These are phyloP conservation scores for Didymella keratinophila DNA, from an alignment of 2,329 filamentous ascomycete species.

Conservation along the genomic window DNA sequence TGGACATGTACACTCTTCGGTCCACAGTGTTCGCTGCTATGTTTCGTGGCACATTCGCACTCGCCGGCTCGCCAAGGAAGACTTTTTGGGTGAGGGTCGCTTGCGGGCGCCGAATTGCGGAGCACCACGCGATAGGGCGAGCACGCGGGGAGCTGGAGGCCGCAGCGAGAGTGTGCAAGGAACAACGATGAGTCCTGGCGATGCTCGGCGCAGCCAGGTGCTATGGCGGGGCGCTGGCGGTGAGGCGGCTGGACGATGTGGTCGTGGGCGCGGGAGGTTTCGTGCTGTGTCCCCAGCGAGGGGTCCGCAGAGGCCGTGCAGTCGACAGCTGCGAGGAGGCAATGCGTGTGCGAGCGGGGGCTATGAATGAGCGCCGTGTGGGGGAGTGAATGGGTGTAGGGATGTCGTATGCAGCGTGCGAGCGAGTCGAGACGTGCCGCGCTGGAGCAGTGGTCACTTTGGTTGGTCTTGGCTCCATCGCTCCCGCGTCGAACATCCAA, in stretches of 20 bases:
- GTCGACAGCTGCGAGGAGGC: neutral
- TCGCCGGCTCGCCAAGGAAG: slow-evolving; percentile 19
- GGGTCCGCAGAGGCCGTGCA: slow-evolving; percentile 13
- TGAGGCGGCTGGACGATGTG: slow-evolving; percentile 18
- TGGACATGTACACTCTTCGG: slow-evolving; percentile 61
- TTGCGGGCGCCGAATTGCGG: slow-evolving; percentile 22
- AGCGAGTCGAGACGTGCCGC: slow-evolving; percentile 11
- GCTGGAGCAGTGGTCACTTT: neutral
- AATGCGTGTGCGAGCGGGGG: slow-evolving; percentile 8
- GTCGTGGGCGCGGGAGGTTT: slow-evolving; percentile 21
- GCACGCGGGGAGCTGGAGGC: neutral
- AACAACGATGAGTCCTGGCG: neutral
- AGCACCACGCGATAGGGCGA: neutral
- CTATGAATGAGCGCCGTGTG: slow-evolving; percentile 1
- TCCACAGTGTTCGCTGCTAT: slow-evolving; percentile 23
- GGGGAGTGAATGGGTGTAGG: neutral
- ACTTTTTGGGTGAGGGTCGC: slow-evolving; percentile 26
- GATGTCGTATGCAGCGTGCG: slow-evolving; percentile 11
- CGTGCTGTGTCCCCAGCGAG: slow-evolving; percentile 22
- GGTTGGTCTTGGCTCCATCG: neutral
- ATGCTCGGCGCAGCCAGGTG: neutral
- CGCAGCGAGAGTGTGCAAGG: neutral
- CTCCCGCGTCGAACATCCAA: neutral
- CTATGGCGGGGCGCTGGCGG: neutral
- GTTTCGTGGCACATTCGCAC: slow-evolving; percentile 36